Percentiles rank a stretch among this genome's conserved stretches.
phyloP scores from a whole-genome alignment of 1,284 basidiomycete species.

The Thecaphora frezii region DNA sequence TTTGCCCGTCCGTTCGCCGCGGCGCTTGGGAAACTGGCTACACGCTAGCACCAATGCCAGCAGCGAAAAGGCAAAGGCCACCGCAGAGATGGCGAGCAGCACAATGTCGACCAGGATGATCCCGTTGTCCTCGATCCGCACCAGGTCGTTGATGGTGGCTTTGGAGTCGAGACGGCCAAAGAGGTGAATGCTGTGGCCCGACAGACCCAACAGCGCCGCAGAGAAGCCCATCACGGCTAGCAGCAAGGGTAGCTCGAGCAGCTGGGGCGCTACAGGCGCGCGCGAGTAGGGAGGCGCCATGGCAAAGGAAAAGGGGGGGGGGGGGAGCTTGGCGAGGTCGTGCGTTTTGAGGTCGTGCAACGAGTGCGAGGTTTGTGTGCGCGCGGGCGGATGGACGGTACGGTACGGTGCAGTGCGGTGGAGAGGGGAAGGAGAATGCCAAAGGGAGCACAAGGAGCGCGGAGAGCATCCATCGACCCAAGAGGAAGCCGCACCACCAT shows the following conservation, averaged over 20 bases:
- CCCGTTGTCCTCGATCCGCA: constrained; percentile 31
- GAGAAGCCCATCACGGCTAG: constrained; percentile 38
- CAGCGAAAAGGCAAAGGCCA: constrained; percentile 33
- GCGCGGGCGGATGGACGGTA: too few species aligned
- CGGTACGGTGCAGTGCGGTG: not conserved
- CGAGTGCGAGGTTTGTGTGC: too few species aligned
- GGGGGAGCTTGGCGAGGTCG: not conserved
- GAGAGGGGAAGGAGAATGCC: not conserved
- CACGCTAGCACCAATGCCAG: constrained; percentile 36
- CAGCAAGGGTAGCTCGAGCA: constrained; percentile 44
- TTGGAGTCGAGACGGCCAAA: constrained; percentile 15
- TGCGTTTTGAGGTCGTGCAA: not conserved
- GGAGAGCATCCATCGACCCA: too few species aligned
- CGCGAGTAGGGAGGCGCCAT: constrained; percentile 33
- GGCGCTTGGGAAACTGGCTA: constrained; percentile 35
- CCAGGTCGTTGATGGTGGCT: constrained; percentile 24
- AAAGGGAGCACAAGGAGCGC: not conserved
- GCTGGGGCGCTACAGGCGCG: constrained; percentile 25
- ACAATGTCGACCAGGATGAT: constrained; percentile 39
- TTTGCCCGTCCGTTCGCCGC: constrained; percentile 45
- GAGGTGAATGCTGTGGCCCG: constrained; percentile 24
- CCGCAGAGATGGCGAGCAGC: constrained; percentile 25
- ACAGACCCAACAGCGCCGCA: constrained; percentile 38
- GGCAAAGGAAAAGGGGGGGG: not conserved
- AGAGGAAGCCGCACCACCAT: too few species aligned